These are phyloP conservation scores for Trichoderma guizhouense DNA, from an alignment of 2,329 filamentous ascomycete genomes.

Conservation along the genomic window DNA sequence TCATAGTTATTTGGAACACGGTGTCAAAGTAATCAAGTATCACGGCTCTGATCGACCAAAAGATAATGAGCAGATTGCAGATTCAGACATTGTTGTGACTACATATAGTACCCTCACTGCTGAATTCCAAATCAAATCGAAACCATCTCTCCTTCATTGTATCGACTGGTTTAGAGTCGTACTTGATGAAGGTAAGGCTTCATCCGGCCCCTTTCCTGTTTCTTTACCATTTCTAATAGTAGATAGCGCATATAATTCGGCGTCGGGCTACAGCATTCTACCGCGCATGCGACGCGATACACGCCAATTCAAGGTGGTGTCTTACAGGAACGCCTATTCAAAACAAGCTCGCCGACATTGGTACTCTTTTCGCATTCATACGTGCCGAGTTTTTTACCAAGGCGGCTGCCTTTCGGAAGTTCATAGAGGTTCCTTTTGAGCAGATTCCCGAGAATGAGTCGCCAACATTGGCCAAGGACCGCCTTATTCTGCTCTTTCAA, in stretches of 20 bases:
- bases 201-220: neutral
- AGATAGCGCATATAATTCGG: constrained; percentile 50
- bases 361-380: constrained; percentile 48
- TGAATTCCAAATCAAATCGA: constrained; percentile 26
- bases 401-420: constrained; percentile 40
- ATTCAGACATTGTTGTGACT: constrained; percentile 43
- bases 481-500: constrained; percentile 34
- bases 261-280: constrained; percentile 44
- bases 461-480: constrained; percentile 26
- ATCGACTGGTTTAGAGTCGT: constrained; percentile 42
- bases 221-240: too few species aligned
- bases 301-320: constrained; percentile 48
- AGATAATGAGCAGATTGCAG: constrained; percentile 27
- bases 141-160: constrained; percentile 27
- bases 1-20: constrained; percentile 32
- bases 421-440: constrained; percentile 41
- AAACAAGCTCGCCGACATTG: constrained; percentile 51
- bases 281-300: constrained; percentile 39
- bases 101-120: constrained; percentile 45
- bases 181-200: constrained; percentile 43
- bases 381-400: constrained; percentile 40
- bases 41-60: constrained; percentile 33
- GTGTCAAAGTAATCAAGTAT: constrained; percentile 34
- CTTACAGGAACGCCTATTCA: constrained; percentile 54
- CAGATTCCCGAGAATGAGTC: constrained; percentile 13